Conservation (phyloP, 2,329 filamentous ascomycete species). For the Trichoderma breve region DNA sequence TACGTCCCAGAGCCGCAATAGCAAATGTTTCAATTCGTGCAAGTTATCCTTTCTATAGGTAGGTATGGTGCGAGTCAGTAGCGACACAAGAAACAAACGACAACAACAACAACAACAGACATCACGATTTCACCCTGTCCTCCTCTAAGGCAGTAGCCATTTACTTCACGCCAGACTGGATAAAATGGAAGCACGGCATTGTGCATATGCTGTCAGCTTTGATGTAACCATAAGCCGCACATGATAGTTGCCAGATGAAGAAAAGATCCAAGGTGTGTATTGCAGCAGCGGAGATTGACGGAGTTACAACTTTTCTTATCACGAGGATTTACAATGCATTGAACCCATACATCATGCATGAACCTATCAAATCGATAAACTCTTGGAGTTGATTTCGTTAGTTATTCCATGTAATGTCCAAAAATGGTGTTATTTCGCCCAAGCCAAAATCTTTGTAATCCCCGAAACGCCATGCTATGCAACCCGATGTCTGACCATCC, state of each 20-base stretch:
- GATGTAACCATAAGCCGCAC: background rate
- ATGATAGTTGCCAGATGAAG: background rate
- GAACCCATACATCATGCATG: background rate
- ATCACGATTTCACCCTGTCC: background rate
- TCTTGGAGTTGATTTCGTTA: background rate
- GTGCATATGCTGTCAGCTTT: background rate
- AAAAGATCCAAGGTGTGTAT: background rate
- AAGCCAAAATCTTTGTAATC: background rate
- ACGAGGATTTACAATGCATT: background rate
- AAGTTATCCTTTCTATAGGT: background rate
- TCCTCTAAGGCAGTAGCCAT: fast-evolving
- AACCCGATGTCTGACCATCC: background rate
- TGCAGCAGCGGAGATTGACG: background rate
- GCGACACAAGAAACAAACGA: background rate
- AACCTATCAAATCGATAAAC: background rate
- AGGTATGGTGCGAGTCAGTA: background rate
- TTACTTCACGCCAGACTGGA: background rate
- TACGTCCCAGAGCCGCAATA: background rate
- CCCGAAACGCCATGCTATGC: slow-evolving; percentile 19
- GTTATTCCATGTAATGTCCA: background rate
- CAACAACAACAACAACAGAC: background rate
- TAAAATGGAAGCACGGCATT: background rate
- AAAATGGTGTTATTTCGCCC: background rate
- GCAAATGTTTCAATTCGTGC: background rate
- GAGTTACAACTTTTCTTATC: background rate